Base-by-base conservation (phyloP, 768 basidiomycete species). In the Tubosaeta sp. region DNA sequence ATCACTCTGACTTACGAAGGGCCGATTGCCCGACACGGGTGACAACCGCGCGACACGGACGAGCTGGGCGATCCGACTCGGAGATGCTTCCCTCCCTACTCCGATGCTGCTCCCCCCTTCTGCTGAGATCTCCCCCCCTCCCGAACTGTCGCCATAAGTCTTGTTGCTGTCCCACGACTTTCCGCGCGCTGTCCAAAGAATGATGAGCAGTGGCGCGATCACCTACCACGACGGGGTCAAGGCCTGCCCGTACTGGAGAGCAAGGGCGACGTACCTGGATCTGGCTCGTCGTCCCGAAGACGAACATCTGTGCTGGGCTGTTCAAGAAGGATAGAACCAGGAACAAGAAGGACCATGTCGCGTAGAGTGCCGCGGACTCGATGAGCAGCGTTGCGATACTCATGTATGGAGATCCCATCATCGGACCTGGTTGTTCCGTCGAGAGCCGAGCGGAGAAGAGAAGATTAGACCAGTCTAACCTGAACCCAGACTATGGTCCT, bases 351-450 rank as follows among this genome's bases (percentile, higher is more conserved):
- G 65, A 67, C 64, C 64, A 65, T 25, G 41, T 34, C 6, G 55
- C 65, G 9, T 65, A 65, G 9, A 67, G 44, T 7, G 59, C 52
- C 1, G 65, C 65, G 6, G 64, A 67, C 43, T 65, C 65, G 37
- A 65, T 39, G 44, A 67, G 16, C 34, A 65, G 44, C 0, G 63
- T 51, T 12, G 52, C 65, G 13, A 67, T 55, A 13, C 26, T 53
- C 63, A 47, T 55, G 46, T 67, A 65, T 4, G 64, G 64, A 4
- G 64, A 55, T 0, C 51, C 60, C 5, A 17, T 48, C 26, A 16
- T 47, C 10, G 51, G 33, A 5, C 64, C 64, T 65, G 19, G 27
- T 16, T 14, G 27, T 39, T 19, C 25, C 10, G 25, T 19, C 31
- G 19, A 22, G n/a, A 26, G 12, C 19, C 7, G 3, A 43, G 10